Percentiles rank a stretch among this genome's conserved stretches.
Evolutionary conservation across 331 rosid genomes (phyloP).

Genomic region (Malus hybrid): DNA sequence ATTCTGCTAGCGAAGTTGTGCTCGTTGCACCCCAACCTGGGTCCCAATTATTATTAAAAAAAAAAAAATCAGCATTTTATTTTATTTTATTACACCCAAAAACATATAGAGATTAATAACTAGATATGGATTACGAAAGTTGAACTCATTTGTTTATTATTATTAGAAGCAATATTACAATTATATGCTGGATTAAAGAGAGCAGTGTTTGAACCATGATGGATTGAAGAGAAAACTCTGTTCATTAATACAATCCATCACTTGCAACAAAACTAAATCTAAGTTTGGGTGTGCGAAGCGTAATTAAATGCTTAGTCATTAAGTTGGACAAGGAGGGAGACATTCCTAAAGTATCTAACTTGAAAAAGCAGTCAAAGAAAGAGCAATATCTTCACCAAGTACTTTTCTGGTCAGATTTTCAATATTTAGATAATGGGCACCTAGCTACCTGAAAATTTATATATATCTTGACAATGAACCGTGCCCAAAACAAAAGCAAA

Average conservation of each 20-base stretch:
- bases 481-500: neutral
- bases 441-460: neutral
- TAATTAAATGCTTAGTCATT: neutral
- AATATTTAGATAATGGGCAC: neutral
- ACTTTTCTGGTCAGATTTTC: neutral
- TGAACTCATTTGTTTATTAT: neutral
- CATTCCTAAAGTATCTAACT: constrained; percentile 11
- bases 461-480: neutral
- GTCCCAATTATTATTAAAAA: neutral
- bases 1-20: constrained; percentile 96
- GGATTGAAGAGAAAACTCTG: too few relatives aligned
- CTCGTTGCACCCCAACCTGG: constrained; percentile 90
- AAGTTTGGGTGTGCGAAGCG: neutral
- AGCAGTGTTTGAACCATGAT: neutral
- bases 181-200: too few relatives aligned
- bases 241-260: too few relatives aligned
- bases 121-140: too few relatives aligned
- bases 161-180: too few relatives aligned
- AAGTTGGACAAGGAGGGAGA: neutral
- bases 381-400: neutral
- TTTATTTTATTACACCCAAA: neutral
- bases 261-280: neutral
- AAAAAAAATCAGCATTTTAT: neutral
- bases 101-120: neutral
- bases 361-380: constrained; percentile 45